These are phyloP conservation scores for Trichosporon faecale DNA, from an alignment of 1,284 basidiomycete genomes.

Conservation along the genomic window DNA sequence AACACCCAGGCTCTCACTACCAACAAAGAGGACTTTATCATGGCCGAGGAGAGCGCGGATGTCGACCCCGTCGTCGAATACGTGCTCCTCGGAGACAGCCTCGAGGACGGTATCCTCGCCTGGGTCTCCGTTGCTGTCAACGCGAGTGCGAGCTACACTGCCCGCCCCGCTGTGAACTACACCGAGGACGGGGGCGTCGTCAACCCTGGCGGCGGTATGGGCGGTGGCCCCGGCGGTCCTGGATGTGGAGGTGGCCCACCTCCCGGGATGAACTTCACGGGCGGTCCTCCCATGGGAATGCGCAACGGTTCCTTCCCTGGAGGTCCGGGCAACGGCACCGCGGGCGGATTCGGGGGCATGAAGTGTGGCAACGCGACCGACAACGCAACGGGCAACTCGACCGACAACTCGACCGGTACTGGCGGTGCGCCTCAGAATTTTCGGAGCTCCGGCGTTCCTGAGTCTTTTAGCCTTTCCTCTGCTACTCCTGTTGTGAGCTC, in stretches of 20 bases:
- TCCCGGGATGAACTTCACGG: background rate
- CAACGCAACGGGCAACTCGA: background rate
- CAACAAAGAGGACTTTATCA: slow-evolving; percentile 25
- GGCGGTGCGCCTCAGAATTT: background rate
- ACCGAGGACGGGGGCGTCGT: slow-evolving; percentile 22
- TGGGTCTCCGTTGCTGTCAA: slow-evolving; percentile 29
- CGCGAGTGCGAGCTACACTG: slow-evolving; percentile 14
- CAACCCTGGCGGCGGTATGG: slow-evolving; percentile 6
- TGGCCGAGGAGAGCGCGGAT: slow-evolving; percentile 13
- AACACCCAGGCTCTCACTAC: slow-evolving; percentile 32
- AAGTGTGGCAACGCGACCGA: background rate
- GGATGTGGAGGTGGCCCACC: background rate
- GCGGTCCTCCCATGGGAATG: background rate
- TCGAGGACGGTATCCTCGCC: slow-evolving; percentile 27
- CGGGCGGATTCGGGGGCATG: background rate
- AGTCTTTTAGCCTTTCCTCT: background rate
- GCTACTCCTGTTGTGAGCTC: background rate
- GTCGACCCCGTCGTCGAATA: slow-evolving; percentile 30
- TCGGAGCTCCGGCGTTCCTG: background rate
- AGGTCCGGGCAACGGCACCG: background rate
- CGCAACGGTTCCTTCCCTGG: background rate
- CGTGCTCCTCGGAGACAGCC: slow-evolving; percentile 24
- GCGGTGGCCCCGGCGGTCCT: background rate
- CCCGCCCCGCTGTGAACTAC: slow-evolving; percentile 14
- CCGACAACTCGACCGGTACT: background rate